Evolutionary conservation across 257 asterid genomes (phyloP), one percentile per base, ranked within the genome.

Genomic region (Solanum peruvianum): DNA sequence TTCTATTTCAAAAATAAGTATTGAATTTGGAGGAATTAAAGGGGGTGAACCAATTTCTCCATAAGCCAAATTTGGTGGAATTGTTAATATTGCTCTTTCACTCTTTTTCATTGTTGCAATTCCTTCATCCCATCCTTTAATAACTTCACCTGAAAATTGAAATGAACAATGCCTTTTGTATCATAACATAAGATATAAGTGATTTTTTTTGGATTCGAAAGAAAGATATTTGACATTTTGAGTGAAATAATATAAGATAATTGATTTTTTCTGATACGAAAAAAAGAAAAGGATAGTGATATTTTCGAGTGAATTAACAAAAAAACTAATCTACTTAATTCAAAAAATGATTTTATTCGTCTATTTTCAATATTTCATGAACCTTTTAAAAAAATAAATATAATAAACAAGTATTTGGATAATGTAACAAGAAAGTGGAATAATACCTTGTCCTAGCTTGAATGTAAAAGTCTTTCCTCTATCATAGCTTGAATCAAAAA

Each of bases 81-180:
- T 88, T 12, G 89, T 94, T 88, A 93, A 91, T 42, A 92, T 35
- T 81, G 97, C 90, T 82, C 92, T 92, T 89, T 94, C 96, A 12
- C 94, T 92, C 88, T 89, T 91, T 84, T 93, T 93, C 97, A 94
- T 94, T 20, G 95, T 94, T 5, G 86, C 91, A 69, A 94, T 90
- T 15, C 97, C 96, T 81, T 92, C 92, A 78, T 94, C 95, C 94
- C 92, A 93, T 73, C 97, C 97, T 90, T 90, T 82, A 67, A 94
- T 93, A 73, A 94, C 96, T 89, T 94, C 96, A 86, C 92, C 97
- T 93, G 83, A 44, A 60, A 69, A 69, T 56, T 56, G n/a, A 56
- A 56, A 56, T 56, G 18, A 9, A 23, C 49, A 62, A 69, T 2
- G 72, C 10, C 31, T 29, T n/a, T 67, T 67, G 39, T 27, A 27